phyloP scores from a whole-genome alignment of 2,329 filamentous ascomycete genomes.

The Ophiostoma fasciatum region DNA sequence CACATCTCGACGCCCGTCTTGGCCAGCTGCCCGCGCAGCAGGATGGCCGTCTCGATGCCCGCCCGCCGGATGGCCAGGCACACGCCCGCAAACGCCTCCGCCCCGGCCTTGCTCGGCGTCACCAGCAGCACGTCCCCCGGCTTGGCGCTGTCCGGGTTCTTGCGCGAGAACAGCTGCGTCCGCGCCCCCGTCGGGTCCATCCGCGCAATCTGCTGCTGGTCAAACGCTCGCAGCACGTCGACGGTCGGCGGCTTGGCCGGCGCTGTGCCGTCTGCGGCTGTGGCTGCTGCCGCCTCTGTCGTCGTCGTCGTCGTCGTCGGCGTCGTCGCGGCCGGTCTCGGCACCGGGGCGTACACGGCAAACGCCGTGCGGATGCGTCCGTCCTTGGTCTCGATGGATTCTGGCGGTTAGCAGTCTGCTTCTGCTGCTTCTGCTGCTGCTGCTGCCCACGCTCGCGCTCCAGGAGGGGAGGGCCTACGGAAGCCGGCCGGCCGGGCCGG shows the following conservation, averaged over 20 bases:
- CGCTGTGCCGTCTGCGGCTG: constrained; percentile 1
- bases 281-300: constrained; percentile 1
- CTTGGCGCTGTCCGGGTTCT: constrained; percentile 64
- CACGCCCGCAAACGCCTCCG: constrained; percentile 82
- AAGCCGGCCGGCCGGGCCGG: constrained; percentile 1
- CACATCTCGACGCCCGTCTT: constrained; percentile 90
- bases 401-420: no score
- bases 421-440: no score
- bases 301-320: constrained; percentile 2
- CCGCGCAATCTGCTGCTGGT: constrained; percentile 49
- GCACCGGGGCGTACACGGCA: constrained; percentile 29
- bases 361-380: constrained; percentile 26
- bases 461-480: constrained; percentile 1
- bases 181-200: constrained; percentile 81
- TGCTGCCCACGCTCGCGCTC: no score
- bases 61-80: constrained; percentile 74
- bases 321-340: not conserved
- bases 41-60: constrained; percentile 78
- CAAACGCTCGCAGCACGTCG: constrained; percentile 53
- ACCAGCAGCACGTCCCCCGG: constrained; percentile 87
- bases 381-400: constrained; percentile 8
- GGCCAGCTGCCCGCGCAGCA: constrained; percentile 75
- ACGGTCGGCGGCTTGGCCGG: constrained; percentile 9
- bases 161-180: constrained; percentile 62
- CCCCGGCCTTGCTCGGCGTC: constrained; percentile 59